Base-by-base conservation (phyloP, 2,329 filamentous ascomycete species). In the Helotiales sp. region DNA sequence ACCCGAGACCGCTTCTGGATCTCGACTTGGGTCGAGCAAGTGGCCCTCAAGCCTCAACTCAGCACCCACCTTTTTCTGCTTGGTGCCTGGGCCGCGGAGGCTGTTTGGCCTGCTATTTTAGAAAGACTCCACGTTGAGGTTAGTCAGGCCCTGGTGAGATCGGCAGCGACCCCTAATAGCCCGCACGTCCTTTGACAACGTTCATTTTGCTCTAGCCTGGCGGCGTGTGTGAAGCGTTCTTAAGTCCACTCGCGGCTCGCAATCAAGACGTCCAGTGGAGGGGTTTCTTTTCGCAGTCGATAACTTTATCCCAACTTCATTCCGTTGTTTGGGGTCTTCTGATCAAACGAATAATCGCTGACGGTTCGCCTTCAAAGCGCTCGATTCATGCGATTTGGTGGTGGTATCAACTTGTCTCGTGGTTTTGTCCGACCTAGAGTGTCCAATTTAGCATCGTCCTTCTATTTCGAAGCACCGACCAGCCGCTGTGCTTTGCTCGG, bases 281-380 rank as follows among this genome's bases (percentile, higher is more conserved):
- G 31, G 50, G 40, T 40, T 31, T 51, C 47, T 51, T 55, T 48
- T 52, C 53, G 19, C 46, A 55, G 47, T 60, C 48, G 36, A 44
- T 54, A 64, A 62, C 58, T 63, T 42, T 64, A 63, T 63, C 57
- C 58, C 55, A 58, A 63, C 63, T 40, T 62, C 62, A 63, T 46
- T 55, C 36, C 8, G 36, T 34, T 29, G 29, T 55, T 46, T 54
- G 17, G 29, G 17, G 44, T 36, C 29, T 51, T 53, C 29, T 49
- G 19, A 46, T 59, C 38, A 44, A 49, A 47, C 54, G 52, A 54
- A 59, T 65, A 53, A 60, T 29, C 38, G 42, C 52, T 54, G 54
- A 44, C 38, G 48, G 30, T 42, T 40, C 46, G 49, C 50, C 47
- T 27, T 55, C 55, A 46, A 54, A 52, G 53, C 29, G 58, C 59